These are phyloP conservation scores for Tuber aestivum DNA, from an alignment of 495 filamentous ascomycete species.

Conservation along the genomic window DNA sequence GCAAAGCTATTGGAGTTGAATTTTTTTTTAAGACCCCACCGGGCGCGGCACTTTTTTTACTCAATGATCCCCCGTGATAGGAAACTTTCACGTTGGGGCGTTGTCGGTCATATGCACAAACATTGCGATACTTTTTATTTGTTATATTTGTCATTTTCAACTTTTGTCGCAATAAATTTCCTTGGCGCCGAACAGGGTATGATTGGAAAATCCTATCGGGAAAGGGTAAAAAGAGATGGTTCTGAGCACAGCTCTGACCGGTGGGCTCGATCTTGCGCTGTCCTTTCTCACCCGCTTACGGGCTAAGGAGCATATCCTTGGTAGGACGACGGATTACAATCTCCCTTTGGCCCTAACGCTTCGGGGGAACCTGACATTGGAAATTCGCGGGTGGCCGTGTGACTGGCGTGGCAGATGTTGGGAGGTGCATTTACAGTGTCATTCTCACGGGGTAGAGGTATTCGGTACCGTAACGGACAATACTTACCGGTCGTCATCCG, in stretches of 20 bases:
- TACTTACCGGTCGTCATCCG: not conserved
- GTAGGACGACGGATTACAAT: not conserved
- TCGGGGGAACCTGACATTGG: not conserved
- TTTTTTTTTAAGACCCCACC: not conserved
- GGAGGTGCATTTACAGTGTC: not conserved
- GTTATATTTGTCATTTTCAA: not conserved
- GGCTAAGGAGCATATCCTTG: not conserved
- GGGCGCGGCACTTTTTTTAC: not conserved
- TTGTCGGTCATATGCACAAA: not conserved
- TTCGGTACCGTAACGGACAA: not conserved
- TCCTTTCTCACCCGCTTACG: not conserved
- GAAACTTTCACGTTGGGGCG: not conserved
- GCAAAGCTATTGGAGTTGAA: not conserved
- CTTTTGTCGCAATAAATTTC: not conserved
- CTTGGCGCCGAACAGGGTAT: not conserved
- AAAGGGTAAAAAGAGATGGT: not conserved
- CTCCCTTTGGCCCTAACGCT: not conserved
- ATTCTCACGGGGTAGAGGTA: not conserved
- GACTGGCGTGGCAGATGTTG: not conserved
- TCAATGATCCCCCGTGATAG: not conserved
- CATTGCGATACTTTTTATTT: not conserved
- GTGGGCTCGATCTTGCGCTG: not conserved
- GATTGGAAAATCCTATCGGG: not conserved
- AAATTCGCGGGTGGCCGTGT: not conserved
- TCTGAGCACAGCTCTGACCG: not conserved